Percentiles rank a stretch among this genome's conserved stretches.
Conservation (phyloP, 495 filamentous ascomycete genomes). For the Lepidopterella palustris region DNA sequence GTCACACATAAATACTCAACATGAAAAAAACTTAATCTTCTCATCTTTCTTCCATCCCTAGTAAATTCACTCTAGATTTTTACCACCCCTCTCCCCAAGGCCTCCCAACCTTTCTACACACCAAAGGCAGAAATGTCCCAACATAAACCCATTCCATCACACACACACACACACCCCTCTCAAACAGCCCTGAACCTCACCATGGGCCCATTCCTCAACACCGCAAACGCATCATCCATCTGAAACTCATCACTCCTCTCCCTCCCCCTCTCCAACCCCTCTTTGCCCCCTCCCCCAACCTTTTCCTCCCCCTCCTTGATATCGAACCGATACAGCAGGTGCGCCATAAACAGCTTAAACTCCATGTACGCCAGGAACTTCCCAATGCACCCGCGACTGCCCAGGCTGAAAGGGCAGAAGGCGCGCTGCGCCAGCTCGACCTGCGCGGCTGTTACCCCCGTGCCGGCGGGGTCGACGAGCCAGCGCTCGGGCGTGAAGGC, state of each 20-base stretch:
- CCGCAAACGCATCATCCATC: conserved; percentile 48
- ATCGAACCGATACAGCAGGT: conserved; percentile 9
- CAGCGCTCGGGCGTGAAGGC: conserved; percentile 14
- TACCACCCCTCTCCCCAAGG: too few species aligned
- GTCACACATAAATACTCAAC: too few species aligned
- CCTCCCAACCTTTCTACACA: too few species aligned
- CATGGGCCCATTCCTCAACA: conserved; percentile 47
- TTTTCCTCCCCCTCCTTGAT: conserved; percentile 1
- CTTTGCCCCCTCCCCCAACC: conserved; percentile 2
- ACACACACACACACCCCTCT: too few species aligned
- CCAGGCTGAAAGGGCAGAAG: conserved; percentile 14
- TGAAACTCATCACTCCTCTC: conserved; percentile 45
- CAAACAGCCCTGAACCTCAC: conserved; percentile 44
- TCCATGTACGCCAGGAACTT: conserved; percentile 17
- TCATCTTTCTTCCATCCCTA: too few species aligned
- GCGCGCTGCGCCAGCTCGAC: not conserved
- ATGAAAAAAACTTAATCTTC: too few species aligned
- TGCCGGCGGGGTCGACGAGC: not conserved
- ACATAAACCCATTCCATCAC: too few species aligned
- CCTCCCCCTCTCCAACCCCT: conserved; percentile 43
- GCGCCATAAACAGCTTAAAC: conserved; percentile 7
- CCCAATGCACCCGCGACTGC: conserved; percentile 8
- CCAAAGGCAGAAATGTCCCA: too few species aligned
- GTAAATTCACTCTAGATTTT: too few species aligned
- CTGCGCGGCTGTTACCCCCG: too few species aligned